A percentile compares a stretch with the other conserved stretches of the same genome.
Evolutionary conservation across 1,284 basidiomycete genomes (phyloP).

Genomic region (Boletus sp.): DNA sequence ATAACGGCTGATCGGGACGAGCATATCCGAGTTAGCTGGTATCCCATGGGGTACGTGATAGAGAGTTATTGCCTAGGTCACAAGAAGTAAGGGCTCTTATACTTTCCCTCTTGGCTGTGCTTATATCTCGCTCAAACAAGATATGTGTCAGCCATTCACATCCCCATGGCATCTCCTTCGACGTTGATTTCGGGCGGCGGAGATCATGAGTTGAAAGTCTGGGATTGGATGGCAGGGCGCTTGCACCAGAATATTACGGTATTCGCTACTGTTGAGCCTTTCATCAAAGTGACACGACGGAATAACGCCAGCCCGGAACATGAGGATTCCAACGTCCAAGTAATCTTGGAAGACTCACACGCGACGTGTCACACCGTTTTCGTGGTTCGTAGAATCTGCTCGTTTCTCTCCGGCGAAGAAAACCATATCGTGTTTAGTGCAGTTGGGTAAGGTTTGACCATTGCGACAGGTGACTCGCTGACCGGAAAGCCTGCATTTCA

Average conservation of each 20-base stretch:
- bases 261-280: conserved; percentile 53
- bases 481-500: background rate
- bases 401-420: conserved; percentile 27
- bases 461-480: background rate
- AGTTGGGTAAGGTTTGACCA: conserved; percentile 51
- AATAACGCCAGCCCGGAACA: conserved; percentile 12
- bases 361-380: conserved; percentile 34
- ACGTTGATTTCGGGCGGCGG: conserved; percentile 84
- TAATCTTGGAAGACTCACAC: background rate
- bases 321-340: conserved; percentile 1
- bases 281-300: conserved; percentile 48
- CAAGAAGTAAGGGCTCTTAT: conserved; percentile 55
- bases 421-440: conserved; percentile 58
- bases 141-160: conserved; percentile 78
- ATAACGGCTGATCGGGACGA: conserved; percentile 90
- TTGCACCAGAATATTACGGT: conserved; percentile 54
- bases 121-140: conserved; percentile 39
- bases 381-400: conserved; percentile 24
- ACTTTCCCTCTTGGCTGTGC: background rate
- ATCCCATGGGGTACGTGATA: conserved; percentile 77
- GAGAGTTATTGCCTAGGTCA: conserved; percentile 85
- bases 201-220: conserved; percentile 71
- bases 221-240: conserved; percentile 72
- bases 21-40: conserved; percentile 89
- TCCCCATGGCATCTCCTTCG: conserved; percentile 49